These are phyloP conservation scores for Taiozyma sp. DNA, from an alignment of 1,139 yeast species.

Conservation along the genomic window DNA sequence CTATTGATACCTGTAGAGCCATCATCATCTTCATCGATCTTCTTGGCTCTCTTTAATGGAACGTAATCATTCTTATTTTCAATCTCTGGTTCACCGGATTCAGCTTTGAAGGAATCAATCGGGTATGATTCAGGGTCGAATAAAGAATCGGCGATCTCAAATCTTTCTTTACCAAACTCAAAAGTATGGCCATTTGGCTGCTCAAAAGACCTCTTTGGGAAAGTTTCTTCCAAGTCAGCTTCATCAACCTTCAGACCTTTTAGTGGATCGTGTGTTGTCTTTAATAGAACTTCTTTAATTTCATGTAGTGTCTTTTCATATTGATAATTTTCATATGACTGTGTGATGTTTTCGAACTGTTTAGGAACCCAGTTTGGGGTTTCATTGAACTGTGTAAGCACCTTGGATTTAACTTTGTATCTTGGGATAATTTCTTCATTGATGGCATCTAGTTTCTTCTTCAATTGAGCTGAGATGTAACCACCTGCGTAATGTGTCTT, in stretches of 20 bases:
- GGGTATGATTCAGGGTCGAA: slow-evolving; percentile 56
- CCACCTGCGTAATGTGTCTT: slow-evolving; percentile 66
- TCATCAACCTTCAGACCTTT: slow-evolving; percentile 6
- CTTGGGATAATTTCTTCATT: slow-evolving; percentile 23
- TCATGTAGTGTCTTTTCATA: slow-evolving; percentile 39
- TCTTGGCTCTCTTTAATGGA: slow-evolving; percentile 57
- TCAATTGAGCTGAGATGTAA: slow-evolving; percentile 43
- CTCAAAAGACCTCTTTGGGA: slow-evolving; percentile 56
- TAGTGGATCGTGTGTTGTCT: slow-evolving; percentile 31
- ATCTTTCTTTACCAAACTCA: slow-evolving; percentile 57
- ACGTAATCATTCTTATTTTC: slow-evolving; percentile 50
- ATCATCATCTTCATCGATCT: slow-evolving; percentile 22
- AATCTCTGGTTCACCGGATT: slow-evolving; percentile 26
- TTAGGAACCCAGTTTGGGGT: slow-evolving; percentile 26
- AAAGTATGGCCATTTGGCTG: slow-evolving; percentile 67
- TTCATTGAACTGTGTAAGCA: slow-evolving; percentile 12
- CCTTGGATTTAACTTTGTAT: slow-evolving; percentile 24
- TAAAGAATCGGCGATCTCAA: slow-evolving; percentile 65
- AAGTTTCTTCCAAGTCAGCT: slow-evolving; percentile 11
- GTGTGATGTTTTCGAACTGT: slow-evolving; percentile 29
- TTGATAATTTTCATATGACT: slow-evolving; percentile 35
- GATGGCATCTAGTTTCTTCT: slow-evolving; percentile 14
- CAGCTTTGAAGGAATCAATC: slow-evolving; percentile 21
- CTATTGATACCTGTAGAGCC: slow-evolving; percentile 18
- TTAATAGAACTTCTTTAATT: slow-evolving; percentile 59